Percentiles rank a stretch among this genome's conserved stretches.
phyloP scores from a whole-genome alignment of 2,329 filamentous ascomycete genomes.

The Xylariaceae sp. region DNA sequence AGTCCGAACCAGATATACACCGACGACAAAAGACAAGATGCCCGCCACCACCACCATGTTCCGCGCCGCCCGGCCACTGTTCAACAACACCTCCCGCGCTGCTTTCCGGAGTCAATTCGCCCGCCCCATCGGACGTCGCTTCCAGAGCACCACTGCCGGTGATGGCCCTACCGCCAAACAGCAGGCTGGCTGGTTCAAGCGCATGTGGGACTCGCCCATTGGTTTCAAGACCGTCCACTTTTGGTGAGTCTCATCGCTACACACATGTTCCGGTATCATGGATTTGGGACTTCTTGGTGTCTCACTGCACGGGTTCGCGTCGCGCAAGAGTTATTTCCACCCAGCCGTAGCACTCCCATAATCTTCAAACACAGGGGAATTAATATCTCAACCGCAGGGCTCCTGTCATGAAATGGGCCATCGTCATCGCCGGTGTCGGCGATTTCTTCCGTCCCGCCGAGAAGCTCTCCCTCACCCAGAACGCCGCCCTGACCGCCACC shows the following conservation, averaged over 20 bases:
- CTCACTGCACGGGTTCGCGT: too few relatives aligned
- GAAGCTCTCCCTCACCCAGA: slow-evolving; percentile 90
- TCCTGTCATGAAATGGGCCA: slow-evolving; percentile 95
- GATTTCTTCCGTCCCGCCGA: slow-evolving; percentile 90
- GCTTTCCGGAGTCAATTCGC: slow-evolving; percentile 45
- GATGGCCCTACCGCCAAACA: slow-evolving; percentile 38
- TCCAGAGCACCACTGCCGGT: slow-evolving; percentile 62
- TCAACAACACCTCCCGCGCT: slow-evolving; percentile 53
- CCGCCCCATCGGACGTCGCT: slow-evolving; percentile 58
- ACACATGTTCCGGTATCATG: too few relatives aligned
- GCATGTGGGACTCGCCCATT: slow-evolving; percentile 79
- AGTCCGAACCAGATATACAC: not conserved
- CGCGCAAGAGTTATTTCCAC: too few relatives aligned
- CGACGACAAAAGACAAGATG: slow-evolving; percentile 32
- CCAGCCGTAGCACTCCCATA: not conserved
- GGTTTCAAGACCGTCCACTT: slow-evolving; percentile 96
- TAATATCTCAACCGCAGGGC: slow-evolving; percentile 57
- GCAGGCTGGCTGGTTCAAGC: slow-evolving; percentile 62
- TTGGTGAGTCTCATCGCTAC: slow-evolving; percentile 59
- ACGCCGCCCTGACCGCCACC: slow-evolving; percentile 83
- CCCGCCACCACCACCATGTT: slow-evolving; percentile 48
- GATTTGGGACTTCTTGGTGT: too few relatives aligned
- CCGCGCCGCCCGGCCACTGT: slow-evolving; percentile 53
- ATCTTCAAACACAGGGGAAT: not conserved
- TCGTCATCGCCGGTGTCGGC: slow-evolving; percentile 88